phyloP scores from a whole-genome alignment of 2,329 filamentous ascomycete genomes.

The Pseudogymnoascus sp. region DNA sequence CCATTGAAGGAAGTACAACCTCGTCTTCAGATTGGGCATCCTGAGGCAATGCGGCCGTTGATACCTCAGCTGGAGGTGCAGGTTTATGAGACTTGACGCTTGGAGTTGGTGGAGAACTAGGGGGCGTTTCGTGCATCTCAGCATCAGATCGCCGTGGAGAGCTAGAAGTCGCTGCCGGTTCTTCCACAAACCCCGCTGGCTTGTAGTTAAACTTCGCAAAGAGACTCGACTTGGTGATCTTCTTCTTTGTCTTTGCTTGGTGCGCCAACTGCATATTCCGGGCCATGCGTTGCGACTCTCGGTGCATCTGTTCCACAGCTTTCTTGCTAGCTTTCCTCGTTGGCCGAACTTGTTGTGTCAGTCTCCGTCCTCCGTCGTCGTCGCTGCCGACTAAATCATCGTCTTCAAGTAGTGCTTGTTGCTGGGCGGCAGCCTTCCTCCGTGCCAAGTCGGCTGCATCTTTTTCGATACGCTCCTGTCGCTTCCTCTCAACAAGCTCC shows the following conservation, averaged over 20 bases:
- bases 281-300: slow-evolving; percentile 85
- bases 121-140: slow-evolving; percentile 57
- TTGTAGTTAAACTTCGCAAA: slow-evolving; percentile 78
- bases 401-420: slow-evolving; percentile 44
- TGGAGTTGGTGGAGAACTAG: slow-evolving; percentile 56
- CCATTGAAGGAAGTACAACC: slow-evolving; percentile 33
- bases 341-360: slow-evolving; percentile 64
- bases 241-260: slow-evolving; percentile 84
- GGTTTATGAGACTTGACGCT: slow-evolving; percentile 19
- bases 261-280: slow-evolving; percentile 88
- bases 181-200: slow-evolving; percentile 29
- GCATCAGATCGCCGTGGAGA: slow-evolving; percentile 42
- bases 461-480: slow-evolving; percentile 59
- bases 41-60: not conserved
- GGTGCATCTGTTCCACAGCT: slow-evolving; percentile 87
- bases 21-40: slow-evolving; percentile 19
- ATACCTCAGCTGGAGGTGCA: not conserved
- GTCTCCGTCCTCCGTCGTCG: slow-evolving; percentile 53
- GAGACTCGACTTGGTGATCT: slow-evolving; percentile 74
- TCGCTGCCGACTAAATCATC: slow-evolving; percentile 53
- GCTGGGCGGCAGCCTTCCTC: slow-evolving; percentile 32
- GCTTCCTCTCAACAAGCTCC: slow-evolving; percentile 66
- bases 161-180: slow-evolving; percentile 46
- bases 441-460: slow-evolving; percentile 51
- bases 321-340: slow-evolving; percentile 87